These are phyloP conservation scores for Gremmenia infestans DNA, from an alignment of 2,329 filamentous ascomycete genomes.

Conservation along the genomic window DNA sequence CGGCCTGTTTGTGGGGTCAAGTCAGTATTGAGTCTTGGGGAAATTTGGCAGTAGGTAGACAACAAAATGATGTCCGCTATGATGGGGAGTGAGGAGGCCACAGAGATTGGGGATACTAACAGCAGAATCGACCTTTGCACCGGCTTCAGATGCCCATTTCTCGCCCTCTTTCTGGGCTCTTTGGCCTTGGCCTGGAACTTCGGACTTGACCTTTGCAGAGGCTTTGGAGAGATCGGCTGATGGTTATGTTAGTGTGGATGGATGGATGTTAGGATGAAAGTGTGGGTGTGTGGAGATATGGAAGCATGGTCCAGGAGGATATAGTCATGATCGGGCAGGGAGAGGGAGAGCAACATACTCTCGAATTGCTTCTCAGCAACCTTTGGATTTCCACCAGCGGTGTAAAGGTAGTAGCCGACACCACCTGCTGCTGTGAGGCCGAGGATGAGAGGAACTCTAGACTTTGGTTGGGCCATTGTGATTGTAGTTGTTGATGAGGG, in stretches of 20 bases:
- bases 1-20: conserved; percentile 40
- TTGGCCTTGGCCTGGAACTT: conserved; percentile 57
- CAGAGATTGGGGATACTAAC: conserved; percentile 44
- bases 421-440: conserved; percentile 62
- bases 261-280: background rate
- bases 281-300: no score
- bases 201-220: conserved; percentile 59
- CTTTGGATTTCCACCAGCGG: conserved; percentile 73
- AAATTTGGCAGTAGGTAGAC: background rate
- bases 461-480: conserved; percentile 33
- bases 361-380: conserved; percentile 83
- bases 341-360: conserved; percentile 49
- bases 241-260: conserved; percentile 6
- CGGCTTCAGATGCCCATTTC: conserved; percentile 55
- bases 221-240: conserved; percentile 72
- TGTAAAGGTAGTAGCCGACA: conserved; percentile 87
- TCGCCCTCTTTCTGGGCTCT: conserved; percentile 62
- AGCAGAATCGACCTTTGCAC: conserved; percentile 62
- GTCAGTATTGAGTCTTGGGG: conserved; percentile 8
- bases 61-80: background rate
- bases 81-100: background rate
- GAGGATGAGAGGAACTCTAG: conserved; percentile 39
- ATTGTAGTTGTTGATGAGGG: conserved; percentile 1
- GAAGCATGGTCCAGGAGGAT: background rate
- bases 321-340: background rate